Evolutionary conservation across 441 rosid genomes (phyloP), one percentile per base, ranked within the genome.

Genomic region (Kokia cookei): DNA sequence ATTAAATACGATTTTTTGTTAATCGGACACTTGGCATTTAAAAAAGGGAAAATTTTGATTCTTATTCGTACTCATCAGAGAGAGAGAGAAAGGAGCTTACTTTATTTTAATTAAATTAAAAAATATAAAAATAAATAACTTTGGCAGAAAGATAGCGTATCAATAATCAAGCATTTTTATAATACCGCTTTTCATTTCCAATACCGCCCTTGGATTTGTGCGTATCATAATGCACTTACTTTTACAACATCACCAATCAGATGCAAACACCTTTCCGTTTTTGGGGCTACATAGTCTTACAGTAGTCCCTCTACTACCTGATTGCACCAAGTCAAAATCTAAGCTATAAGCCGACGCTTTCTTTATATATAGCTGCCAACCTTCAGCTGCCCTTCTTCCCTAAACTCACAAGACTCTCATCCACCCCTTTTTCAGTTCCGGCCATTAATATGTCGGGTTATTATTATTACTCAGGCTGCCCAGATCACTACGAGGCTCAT

Each of bases 401-500:
- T 1, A 50, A 0, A 47, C 71, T 2, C 27, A 9, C 0, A 8
- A 2, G n/a, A 15, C 74, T 24, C 4, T n/a, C 0, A 15, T 71
- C 4, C 0, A 7, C 51, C 27, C 27, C 42, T 5, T 15, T 11
- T 17, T 48, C 13, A 2, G 0, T 17, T 53, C 26, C 37, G 37
- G 37, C 37, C 7, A 32, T 5, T 32, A 32, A 32, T 54, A 86
- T 86, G 89, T 57, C 74, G 35, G 73, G 82, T 75, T 81, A 77
- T 69, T 82, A 76, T 55, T 82, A 76, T 50, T 79, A 85, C 78
- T 70, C 79, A 3, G 83, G 80, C 1, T 42, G 78, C 71, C 57
- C 54, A 12, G 84, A 71, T 13, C 43, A 72, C 59, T 75, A 78
- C 51, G 85, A 88, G 83, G 80, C 90, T 48, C 90, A 92, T 78